A percentile compares a stretch with the other conserved stretches of the same genome.
These are phyloP conservation scores for Kwoniella sp. DNA, from an alignment of 768 basidiomycete species.

Conservation along the genomic window DNA sequence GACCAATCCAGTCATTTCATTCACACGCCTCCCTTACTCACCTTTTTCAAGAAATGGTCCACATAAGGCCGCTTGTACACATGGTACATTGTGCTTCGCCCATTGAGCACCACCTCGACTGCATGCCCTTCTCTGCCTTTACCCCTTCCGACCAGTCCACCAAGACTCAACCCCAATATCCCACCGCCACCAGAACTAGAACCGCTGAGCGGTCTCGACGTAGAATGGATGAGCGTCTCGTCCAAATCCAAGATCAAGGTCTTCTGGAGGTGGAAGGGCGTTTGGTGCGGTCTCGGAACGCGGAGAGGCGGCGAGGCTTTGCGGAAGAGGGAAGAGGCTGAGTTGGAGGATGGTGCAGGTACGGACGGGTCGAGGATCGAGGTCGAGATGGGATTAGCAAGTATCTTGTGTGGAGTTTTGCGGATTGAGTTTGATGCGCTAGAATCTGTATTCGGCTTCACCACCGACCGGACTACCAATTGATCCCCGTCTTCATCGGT, in stretches of 20 bases:
- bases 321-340: slow-evolving; percentile 17
- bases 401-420: slow-evolving; percentile 19
- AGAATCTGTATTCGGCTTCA: background rate
- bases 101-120: slow-evolving; percentile 89
- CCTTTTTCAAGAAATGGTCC: slow-evolving; percentile 89
- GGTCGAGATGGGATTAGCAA: slow-evolving; percentile 47
- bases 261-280: slow-evolving; percentile 81
- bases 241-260: slow-evolving; percentile 96
- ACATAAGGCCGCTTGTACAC: slow-evolving; percentile 98
- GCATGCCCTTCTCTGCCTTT: slow-evolving; percentile 69
- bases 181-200: slow-evolving; percentile 59
- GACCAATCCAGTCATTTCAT: too few relatives aligned
- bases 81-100: slow-evolving; percentile 87
- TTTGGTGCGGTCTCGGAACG: slow-evolving; percentile 57
- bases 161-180: slow-evolving; percentile 48
- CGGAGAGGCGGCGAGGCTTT: slow-evolving; percentile 15
- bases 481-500: background rate
- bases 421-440: background rate
- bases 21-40: slow-evolving; percentile 49
- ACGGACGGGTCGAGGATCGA: slow-evolving; percentile 45
- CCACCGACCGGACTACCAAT: background rate
- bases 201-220: slow-evolving; percentile 67
- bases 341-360: slow-evolving; percentile 22
- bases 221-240: slow-evolving; percentile 97
- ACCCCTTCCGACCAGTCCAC: slow-evolving; percentile 42